Evolutionary conservation across 2,329 filamentous ascomycete genomes (phyloP), one percentile per base, ranked within the genome.

Genomic region (Scolecobasidium constrictum): DNA sequence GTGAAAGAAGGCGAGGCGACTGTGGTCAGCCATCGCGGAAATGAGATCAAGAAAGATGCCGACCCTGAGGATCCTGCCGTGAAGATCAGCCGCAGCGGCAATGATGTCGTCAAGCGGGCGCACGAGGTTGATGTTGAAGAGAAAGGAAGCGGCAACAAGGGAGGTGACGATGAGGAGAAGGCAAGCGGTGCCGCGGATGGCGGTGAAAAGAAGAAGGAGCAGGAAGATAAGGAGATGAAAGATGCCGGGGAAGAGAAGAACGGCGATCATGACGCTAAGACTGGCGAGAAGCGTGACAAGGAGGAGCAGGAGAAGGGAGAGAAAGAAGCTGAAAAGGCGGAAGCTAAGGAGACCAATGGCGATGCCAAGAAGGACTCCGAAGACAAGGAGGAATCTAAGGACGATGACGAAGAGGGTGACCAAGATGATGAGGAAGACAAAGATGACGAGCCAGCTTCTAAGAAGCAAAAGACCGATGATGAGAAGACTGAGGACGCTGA

Each of bases 21-120:
- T 39, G 75, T 81, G 52, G 67, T 73, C 52, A 75, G 75, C 35
- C 71, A 80, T 53, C 65, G 64, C 40, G 77, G 77, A 51, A 82
- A 81, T 57, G 75, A 70, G 20, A 72, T 81, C 56, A 76, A 73
- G 60, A 78, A 76, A 62, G 77, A 75, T 31, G 77, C 74, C 40
- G 68, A 73, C 19, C 68, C 71, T 20, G 67, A 68, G 16, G 75
- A 81, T 49, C 77, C 76, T 3, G 78, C 77, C 22, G 72, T 81
- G 4, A 70, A 72, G 48, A 60, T 81, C 51, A 65, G 67, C 51
- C 67, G 75, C 36, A 63, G 67, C 12, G 77, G 77, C 38, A 78
- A 81, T 51, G 77, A 81, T 55, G 76, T 80, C 16, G 75, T 79
- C 41, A 80, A 81, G 63, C 68, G 67, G 48, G 73, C 76, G 11